These are phyloP conservation scores for Aspergillus leporis DNA, from an alignment of 495 filamentous ascomycete genomes.

Conservation along the genomic window DNA sequence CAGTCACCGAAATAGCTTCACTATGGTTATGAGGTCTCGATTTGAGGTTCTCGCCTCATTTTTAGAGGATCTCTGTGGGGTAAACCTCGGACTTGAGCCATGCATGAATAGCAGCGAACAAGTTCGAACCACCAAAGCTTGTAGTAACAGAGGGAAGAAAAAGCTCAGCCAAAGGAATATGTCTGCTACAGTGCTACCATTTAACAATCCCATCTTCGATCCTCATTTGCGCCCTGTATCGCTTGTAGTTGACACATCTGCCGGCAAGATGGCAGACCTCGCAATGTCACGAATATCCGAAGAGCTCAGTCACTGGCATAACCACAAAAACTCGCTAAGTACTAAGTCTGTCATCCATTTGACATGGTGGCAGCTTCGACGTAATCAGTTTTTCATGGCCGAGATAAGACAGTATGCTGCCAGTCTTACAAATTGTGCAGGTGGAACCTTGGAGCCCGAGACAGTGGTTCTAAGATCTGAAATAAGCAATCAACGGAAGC, in stretches of 20 bases:
- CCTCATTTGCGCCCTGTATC: slow-evolving; percentile 55
- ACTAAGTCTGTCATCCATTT: slow-evolving; percentile 26
- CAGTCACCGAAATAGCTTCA: not conserved
- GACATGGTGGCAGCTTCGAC: slow-evolving; percentile 14
- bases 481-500: slow-evolving; percentile 9
- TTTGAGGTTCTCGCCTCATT: not conserved
- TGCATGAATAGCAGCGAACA: too few species aligned
- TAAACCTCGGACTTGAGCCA: not conserved
- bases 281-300: slow-evolving; percentile 43
- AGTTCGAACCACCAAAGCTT: not conserved
- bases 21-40: not conserved
- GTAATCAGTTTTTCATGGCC: slow-evolving; percentile 27
- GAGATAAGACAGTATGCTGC: slow-evolving; percentile 69
- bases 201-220: slow-evolving; percentile 45
- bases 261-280: not conserved
- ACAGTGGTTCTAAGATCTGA: slow-evolving; percentile 37
- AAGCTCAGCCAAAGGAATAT: too few species aligned
- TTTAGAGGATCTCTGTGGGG: not conserved
- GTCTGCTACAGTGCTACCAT: slow-evolving; percentile 14
- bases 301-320: slow-evolving; percentile 69
- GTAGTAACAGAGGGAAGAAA: too few species aligned
- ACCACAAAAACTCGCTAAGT: slow-evolving; percentile 49
- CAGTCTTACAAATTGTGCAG: slow-evolving; percentile 64
- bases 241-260: slow-evolving; percentile 35
- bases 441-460: slow-evolving; percentile 63